Percentiles rank a stretch among this genome's conserved stretches.
These are phyloP conservation scores for Backusella circina DNA, from an alignment of 192 early-diverging fungal genomes.

Conservation along the genomic window DNA sequence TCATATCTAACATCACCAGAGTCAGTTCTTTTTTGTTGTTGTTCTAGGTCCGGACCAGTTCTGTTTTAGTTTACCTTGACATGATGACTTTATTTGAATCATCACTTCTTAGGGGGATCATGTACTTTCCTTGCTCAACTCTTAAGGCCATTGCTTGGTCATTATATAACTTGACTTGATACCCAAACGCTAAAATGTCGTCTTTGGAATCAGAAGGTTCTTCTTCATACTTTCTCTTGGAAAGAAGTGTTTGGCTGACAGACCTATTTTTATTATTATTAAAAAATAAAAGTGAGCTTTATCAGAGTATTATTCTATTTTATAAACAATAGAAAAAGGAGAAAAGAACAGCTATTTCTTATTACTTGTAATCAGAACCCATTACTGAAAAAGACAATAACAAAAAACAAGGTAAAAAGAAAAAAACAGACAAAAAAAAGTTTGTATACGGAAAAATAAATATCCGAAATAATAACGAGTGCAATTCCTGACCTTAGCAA, in stretches of 20 bases:
- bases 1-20: conserved; percentile 49
- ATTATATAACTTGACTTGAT: conserved; percentile 42
- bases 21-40: background rate
- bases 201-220: conserved; percentile 8
- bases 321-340: background rate
- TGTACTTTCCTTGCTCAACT: conserved; percentile 33
- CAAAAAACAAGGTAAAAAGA: background rate
- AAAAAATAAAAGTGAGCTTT: background rate
- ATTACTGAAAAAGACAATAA: background rate
- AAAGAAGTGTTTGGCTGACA: background rate
- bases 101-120: conserved; percentile 45
- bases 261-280: background rate
- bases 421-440: background rate
- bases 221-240: conserved; percentile 4
- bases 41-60: background rate
- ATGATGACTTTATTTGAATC: conserved; percentile 20
- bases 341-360: background rate
- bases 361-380: conserved; percentile 2
- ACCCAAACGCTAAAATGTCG: conserved; percentile 50
- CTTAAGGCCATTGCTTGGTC: conserved; percentile 34
- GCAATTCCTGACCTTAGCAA: too few species aligned
- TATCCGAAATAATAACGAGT: background rate
- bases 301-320: background rate
- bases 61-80: conserved; percentile 41
- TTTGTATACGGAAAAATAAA: background rate